Base-by-base conservation (phyloP, 176 grass and related monocot species). In the Phoenix roebelenii region DNA sequence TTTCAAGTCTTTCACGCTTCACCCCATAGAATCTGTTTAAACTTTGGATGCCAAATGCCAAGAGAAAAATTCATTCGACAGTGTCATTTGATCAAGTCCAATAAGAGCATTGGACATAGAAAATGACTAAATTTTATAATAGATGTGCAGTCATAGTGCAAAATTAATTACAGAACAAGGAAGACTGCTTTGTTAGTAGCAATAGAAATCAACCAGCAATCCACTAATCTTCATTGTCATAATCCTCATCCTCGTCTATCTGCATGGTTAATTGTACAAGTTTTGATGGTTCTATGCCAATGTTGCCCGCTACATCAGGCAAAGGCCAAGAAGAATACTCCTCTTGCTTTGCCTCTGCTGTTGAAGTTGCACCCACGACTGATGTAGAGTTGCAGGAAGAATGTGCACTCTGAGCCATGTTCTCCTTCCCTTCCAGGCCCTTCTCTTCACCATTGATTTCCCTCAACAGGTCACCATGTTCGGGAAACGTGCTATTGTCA, bases 181-280 rank as follows among this genome's bases (percentile, higher is more conserved):
- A 44, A 44, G 35, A 44, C 35, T 44, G 35, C 35, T 44, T 44
- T 44, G 35, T 44, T 44, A 44, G 28, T 30, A 30, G 5, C 28
- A 30, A 5, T 30, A 30, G 9, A 44, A 44, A 12, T 44, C 35
- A 44, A 44, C 35, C 35, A 12, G 35, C 35, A 44, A 44, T 44
- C 35, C 35, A 2, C 82, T 98, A 98, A 83, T 98, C 93, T 86
- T 98, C 93, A 3, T 98, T 92, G 57, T 98, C 93, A 2, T 98
- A 98, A 72, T 98, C 93, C 57, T 98, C 93, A 3, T 92, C 88
- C 73, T 98, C 84, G 16, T 98, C 93, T 76, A 98, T 86, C 61
- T 85, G 84, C 82, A 98, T 89, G 1, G 84, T 83, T 57, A 89
- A 57, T 69, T 79, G 84, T 67, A 82, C 81, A 71, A 88, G 76